A percentile compares a stretch with the other conserved stretches of the same genome.
These are phyloP conservation scores for Trichoderma gamsii DNA, from an alignment of 495 filamentous ascomycete species.

Conservation along the genomic window DNA sequence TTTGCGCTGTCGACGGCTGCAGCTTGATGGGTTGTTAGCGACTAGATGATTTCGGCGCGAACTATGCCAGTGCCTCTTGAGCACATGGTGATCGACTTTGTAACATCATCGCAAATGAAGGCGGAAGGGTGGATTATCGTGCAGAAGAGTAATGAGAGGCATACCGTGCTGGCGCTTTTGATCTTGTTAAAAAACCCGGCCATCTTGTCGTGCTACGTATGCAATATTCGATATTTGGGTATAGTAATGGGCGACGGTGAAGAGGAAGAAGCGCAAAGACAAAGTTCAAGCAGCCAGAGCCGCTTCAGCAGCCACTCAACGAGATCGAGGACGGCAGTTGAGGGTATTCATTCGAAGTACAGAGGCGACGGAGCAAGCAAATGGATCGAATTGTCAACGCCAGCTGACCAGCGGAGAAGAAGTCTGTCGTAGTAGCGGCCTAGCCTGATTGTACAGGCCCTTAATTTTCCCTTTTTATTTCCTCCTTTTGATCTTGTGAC, in stretches of 20 bases:
- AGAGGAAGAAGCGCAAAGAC: neutral
- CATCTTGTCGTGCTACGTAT: conserved; percentile 10
- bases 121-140: neutral
- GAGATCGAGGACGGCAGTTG: neutral
- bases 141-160: neutral
- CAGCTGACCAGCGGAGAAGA: neutral
- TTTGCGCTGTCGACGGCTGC: conserved; percentile 17
- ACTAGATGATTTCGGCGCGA: neutral
- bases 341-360: conserved; percentile 1
- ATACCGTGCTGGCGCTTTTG: conserved; percentile 18
- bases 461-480: neutral
- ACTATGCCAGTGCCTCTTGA: neutral
- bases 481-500: neutral
- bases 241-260: neutral
- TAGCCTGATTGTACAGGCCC: neutral
- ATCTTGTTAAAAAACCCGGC: conserved; percentile 21
- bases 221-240: neutral
- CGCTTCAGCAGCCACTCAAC: conserved; percentile 7
- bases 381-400: neutral
- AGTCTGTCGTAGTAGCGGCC: neutral
- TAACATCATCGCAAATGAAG: neutral
- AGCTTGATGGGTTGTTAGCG: conserved; percentile 11
- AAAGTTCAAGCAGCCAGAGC: neutral
- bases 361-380: neutral
- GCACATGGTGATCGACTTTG: neutral